A percentile compares a stretch with the other conserved stretches of the same genome.
Conservation (phyloP, 2,329 filamentous ascomycete genomes). For the Sporothrix variecibatus region DNA sequence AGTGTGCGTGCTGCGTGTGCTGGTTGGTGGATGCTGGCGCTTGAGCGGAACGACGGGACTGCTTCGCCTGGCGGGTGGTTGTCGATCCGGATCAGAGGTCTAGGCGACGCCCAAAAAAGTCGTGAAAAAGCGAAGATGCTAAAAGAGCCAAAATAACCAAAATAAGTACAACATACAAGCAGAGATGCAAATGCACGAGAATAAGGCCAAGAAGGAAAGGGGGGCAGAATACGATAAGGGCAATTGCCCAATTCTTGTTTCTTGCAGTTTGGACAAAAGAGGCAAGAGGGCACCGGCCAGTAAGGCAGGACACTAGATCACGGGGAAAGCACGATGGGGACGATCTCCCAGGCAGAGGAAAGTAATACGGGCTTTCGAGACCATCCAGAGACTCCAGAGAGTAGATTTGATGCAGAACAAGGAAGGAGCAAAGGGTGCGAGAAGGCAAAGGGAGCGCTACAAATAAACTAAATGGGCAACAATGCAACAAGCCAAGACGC, state of each 20-base stretch:
- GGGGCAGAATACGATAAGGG: neutral
- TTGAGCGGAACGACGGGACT: conserved; percentile 1
- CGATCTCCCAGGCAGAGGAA: neutral
- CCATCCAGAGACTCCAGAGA: neutral
- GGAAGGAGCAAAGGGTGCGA: neutral
- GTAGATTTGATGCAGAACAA: neutral
- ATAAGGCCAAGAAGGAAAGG: neutral
- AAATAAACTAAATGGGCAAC: conserved; percentile 1
- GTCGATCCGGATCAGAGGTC: conserved; percentile 4
- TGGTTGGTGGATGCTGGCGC: neutral
- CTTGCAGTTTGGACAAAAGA: neutral
- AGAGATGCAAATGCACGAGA: neutral
- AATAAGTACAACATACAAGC: neutral
- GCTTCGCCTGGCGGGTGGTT: conserved; percentile 9
- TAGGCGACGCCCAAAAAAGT: neutral
- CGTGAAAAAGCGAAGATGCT: neutral
- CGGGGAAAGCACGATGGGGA: neutral
- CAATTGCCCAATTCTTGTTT: neutral
- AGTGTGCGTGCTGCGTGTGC: neutral
- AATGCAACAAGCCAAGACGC: neutral
- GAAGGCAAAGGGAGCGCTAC: neutral
- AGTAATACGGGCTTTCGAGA: neutral
- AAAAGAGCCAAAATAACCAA: neutral
- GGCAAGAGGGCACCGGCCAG: neutral
- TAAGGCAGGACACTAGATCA: neutral